These are phyloP conservation scores for Arthrobotrys conoides DNA, from an alignment of 2,329 filamentous ascomycete genomes.

Conservation along the genomic window DNA sequence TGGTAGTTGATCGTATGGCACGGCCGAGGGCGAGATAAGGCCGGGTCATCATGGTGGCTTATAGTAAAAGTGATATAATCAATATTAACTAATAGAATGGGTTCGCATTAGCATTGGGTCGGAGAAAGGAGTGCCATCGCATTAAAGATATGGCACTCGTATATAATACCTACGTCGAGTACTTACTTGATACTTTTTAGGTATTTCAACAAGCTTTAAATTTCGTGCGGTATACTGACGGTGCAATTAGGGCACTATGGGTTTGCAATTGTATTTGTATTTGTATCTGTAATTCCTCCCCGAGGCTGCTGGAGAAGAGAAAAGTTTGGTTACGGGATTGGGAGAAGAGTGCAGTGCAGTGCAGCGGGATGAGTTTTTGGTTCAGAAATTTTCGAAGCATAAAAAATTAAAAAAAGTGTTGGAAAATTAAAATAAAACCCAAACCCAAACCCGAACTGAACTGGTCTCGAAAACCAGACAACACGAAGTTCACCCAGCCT, in stretches of 20 bases:
- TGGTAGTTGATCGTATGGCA: conserved; percentile 37
- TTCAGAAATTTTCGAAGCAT: neutral
- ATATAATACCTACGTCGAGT: no score
- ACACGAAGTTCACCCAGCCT: no score
- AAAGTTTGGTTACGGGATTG: no score
- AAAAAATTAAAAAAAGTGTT: conserved; percentile 9
- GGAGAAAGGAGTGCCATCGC: neutral
- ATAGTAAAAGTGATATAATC: neutral
- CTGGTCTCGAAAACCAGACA: no score
- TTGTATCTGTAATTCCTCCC: no score
- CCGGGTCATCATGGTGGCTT: conserved; percentile 45
- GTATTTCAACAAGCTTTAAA: no score
- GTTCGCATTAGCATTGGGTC: neutral
- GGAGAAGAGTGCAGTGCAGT: neutral
- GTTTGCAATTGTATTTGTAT: neutral
- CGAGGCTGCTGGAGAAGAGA: no score
- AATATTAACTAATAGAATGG: neutral
- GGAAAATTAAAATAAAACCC: neutral
- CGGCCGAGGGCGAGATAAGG: conserved; percentile 42
- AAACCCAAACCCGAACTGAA: no score
- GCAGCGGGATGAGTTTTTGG: no score
- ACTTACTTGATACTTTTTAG: no score
- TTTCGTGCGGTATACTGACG: neutral
- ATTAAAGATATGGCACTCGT: no score
- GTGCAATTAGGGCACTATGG: neutral